A percentile compares a stretch with the other conserved stretches of the same genome.
Conservation (phyloP, 306 rosid genomes). For the Glycine latifolia region DNA sequence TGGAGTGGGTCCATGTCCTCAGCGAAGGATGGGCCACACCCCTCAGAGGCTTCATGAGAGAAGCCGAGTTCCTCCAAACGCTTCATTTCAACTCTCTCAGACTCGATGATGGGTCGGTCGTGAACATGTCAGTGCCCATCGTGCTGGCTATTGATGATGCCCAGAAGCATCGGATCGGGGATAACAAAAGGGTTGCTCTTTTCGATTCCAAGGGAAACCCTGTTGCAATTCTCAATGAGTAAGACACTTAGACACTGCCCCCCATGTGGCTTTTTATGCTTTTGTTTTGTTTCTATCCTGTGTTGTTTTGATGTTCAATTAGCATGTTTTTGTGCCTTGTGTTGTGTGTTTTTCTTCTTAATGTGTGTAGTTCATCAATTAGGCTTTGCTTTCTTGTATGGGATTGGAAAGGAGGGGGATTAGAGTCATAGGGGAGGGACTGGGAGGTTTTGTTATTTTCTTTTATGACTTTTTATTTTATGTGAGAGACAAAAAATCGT, state of each 20-base stretch:
- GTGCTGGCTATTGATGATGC: slow-evolving; percentile 89
- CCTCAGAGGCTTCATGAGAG: slow-evolving; percentile 88
- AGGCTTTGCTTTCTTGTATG: slow-evolving; percentile 17
- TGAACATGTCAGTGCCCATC: slow-evolving; percentile 95
- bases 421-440: neutral
- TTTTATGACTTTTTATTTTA: neutral
- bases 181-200: slow-evolving; percentile 77
- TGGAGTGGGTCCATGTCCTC: slow-evolving; percentile 93
- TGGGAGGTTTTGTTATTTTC: neutral
- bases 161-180: slow-evolving; percentile 75
- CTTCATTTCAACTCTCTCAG: slow-evolving; percentile 97
- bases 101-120: slow-evolving; percentile 75
- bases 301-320: no score
- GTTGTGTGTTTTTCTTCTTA: neutral
- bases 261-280: no score
- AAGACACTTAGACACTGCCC: slow-evolving; percentile 18
- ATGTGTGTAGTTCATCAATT: neutral
- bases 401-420: neutral
- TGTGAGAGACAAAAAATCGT: neutral
- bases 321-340: neutral
- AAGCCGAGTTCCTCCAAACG: slow-evolving; percentile 99
- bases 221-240: slow-evolving; percentile 89
- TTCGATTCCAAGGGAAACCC: slow-evolving; percentile 67
- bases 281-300: no score
- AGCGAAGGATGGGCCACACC: slow-evolving; percentile 99